Conservation (phyloP, 352 stramenopile species). For the Phytopythium sindhum region DNA sequence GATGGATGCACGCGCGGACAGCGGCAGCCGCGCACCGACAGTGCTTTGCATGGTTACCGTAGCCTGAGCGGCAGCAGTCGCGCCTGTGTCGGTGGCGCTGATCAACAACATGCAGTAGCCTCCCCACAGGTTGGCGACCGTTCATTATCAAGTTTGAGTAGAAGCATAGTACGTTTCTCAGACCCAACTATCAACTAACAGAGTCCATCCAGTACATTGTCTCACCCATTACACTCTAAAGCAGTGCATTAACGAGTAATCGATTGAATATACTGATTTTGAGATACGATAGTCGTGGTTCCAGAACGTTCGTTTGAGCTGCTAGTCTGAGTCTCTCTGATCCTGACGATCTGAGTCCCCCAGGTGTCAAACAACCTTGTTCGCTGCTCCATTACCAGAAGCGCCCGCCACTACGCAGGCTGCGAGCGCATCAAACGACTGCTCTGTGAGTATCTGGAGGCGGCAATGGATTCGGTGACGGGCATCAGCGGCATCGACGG, state of each 20-base stretch:
- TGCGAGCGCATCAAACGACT: not conserved
- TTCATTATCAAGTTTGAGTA: not conserved
- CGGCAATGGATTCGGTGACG: not conserved
- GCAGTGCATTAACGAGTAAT: not conserved
- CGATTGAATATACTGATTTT: not conserved
- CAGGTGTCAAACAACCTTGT: not conserved
- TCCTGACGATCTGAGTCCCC: not conserved
- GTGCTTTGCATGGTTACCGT: not conserved
- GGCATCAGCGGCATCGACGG: not conserved
- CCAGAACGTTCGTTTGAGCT: slow-evolving; percentile 4
- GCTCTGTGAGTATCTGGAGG: not conserved
- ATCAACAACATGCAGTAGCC: not conserved
- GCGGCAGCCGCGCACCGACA: not conserved
- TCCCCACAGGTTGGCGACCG: not conserved
- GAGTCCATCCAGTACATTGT: not conserved
- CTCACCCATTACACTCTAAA: not conserved
- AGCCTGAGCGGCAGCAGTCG: not conserved
- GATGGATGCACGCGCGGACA: not conserved
- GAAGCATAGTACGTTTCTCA: not conserved
- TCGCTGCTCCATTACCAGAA: not conserved
- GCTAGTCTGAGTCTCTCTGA: not conserved
- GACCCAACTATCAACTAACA: not conserved
- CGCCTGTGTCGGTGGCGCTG: no score
- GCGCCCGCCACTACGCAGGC: not conserved
- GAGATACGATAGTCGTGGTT: not conserved